Evolutionary conservation across 192 early-diverging fungal species (phyloP).

Genomic region (Gigaspora rosea): DNA sequence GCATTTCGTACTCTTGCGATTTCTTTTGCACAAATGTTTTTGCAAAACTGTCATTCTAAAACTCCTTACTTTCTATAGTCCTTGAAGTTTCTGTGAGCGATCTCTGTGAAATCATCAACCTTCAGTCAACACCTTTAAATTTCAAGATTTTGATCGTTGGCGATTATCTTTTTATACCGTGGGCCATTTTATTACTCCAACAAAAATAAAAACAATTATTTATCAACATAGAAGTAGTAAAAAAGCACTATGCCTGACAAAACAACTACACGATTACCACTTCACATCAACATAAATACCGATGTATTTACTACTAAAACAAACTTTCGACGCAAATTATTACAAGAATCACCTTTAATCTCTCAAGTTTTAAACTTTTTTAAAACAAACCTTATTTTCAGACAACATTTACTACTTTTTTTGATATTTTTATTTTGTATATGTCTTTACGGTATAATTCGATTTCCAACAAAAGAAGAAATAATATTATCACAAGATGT

Average conservation of each 20-base stretch:
- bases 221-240: too few relatives aligned
- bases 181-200: too few relatives aligned
- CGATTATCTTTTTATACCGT: too few relatives aligned
- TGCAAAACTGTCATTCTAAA: too few relatives aligned
- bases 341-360: not conserved
- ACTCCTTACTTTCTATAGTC: too few relatives aligned
- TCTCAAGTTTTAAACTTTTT: not conserved
- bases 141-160: too few relatives aligned
- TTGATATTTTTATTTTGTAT: not conserved
- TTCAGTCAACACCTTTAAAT: too few relatives aligned
- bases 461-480: not conserved
- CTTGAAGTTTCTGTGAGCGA: too few relatives aligned
- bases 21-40: too few relatives aligned
- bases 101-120: too few relatives aligned
- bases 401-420: not conserved
- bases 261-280: not conserved
- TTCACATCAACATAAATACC: conserved; percentile 17
- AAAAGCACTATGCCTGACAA: not conserved
- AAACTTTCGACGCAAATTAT: not conserved
- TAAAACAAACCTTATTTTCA: not conserved
- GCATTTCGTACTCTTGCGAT: too few relatives aligned
- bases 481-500: not conserved
- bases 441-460: not conserved
- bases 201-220: too few relatives aligned
- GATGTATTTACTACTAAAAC: not conserved